Base-by-base conservation (phyloP, 176 grass and related monocot genomes). In the Avena atlantica region DNA sequence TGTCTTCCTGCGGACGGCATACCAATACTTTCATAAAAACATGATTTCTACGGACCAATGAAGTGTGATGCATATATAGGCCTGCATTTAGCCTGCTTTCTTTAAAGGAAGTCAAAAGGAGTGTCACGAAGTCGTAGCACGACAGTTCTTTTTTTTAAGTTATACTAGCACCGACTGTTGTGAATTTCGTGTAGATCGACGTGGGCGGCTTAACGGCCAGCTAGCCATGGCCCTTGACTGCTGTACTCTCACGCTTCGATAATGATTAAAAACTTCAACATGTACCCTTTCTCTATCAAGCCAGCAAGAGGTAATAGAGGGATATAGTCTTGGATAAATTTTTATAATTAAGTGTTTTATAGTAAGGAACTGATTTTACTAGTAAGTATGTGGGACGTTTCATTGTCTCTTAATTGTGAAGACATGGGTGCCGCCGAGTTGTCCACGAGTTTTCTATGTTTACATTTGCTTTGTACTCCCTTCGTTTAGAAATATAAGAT, bases 171-270 rank as follows among this genome's bases (percentile, higher is more conserved):
- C 37, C 61, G 70, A 86, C 88, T 50, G 36, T 81, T 68, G 31
- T 57, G 69, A 85, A 36, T 74, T 89, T 25, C 34, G 36, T 80
- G 78, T 69, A 59, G 13, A 70, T 17, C 53, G 88, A 86, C 24
- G 25, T 78, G 88, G 70, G 88, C 88, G 70, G 60, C 77, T 17
- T 37, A 76, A 76, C 70, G 60, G 23, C 70, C 36, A 49, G 20
- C 66, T 20, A 68, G 14, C 25, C 6, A 68, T 68, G 29, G 25
- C 12, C 2, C 64, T 17, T 29, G 1, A 29, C 27, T 36, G 8
- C 5, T 37, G 36, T 37, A 0, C 64, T 36, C 65, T 68, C 13
- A 16, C 65, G 6, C 4, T 40, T 40, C 0, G 37, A 40, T 40
- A 40, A 40, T 40, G 27, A 29, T 29, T 37, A 40, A 40, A 40